Percentiles rank a stretch among this genome's conserved stretches.
These are phyloP conservation scores for Biscogniauxia marginata DNA, from an alignment of 2,329 filamentous ascomycete genomes.

Conservation along the genomic window DNA sequence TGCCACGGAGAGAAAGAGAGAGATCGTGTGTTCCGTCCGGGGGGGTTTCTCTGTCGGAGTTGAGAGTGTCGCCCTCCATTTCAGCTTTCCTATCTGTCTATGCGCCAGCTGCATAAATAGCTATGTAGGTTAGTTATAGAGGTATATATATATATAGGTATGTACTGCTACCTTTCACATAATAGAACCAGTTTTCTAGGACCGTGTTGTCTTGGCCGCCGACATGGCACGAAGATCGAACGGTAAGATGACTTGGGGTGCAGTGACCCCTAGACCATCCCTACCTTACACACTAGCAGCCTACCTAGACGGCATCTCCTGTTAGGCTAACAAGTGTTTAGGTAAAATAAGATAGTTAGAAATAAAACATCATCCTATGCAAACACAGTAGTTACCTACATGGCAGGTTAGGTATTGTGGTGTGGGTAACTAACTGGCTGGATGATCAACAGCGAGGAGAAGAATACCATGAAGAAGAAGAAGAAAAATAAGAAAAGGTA, in stretches of 20 bases:
- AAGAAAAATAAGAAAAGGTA: neutral
- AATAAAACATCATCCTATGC: no score
- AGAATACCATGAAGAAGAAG: no score
- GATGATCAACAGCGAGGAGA: neutral
- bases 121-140: neutral
- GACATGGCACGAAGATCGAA: neutral
- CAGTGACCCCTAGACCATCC: neutral
- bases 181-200: neutral
- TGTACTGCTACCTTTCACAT: no score
- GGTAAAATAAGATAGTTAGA: no score
- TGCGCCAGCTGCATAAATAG: neutral
- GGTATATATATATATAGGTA: neutral
- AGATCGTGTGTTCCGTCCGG: neutral
- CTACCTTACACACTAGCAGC: neutral
- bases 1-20: neutral
- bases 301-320: neutral
- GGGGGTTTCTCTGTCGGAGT: neutral
- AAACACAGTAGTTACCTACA: no score
- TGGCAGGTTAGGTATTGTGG: no score
- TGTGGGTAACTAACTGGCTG: no score
- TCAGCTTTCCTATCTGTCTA: neutral
- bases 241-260: neutral
- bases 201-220: neutral
- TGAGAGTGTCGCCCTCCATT: neutral
- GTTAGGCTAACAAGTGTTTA: neutral